phyloP scores from a whole-genome alignment of 2,329 filamentous ascomycete genomes.

The Pseudocercospora pini-densiflorae region DNA sequence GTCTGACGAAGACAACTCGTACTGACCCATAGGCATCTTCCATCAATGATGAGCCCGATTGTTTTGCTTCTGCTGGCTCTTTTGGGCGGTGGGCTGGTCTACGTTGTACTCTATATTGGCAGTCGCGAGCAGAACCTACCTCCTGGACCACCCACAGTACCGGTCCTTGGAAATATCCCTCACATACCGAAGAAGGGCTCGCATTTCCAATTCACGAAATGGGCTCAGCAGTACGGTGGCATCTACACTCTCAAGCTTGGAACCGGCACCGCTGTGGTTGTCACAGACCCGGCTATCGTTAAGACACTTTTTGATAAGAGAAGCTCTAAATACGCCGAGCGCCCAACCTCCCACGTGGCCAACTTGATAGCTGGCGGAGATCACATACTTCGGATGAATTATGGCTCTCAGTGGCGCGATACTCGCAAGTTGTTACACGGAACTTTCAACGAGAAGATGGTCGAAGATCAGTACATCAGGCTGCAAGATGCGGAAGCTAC shows the following conservation, averaged over 20 bases:
- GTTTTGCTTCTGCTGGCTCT: conserved; percentile 8
- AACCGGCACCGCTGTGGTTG: conserved; percentile 46
- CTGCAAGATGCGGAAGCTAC: conserved; percentile 54
- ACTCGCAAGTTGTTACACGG: conserved; percentile 55
- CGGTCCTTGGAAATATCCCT: conserved; percentile 49
- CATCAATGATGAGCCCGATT: background rate
- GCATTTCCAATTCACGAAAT: conserved; percentile 38
- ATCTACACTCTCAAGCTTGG: conserved; percentile 47
- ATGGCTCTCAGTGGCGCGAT: conserved; percentile 51
- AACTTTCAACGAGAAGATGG: conserved; percentile 47
- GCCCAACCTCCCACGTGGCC: conserved; percentile 46
- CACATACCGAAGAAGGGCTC: conserved; percentile 44
- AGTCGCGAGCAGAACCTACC: conserved; percentile 31
- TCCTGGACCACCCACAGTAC: conserved; percentile 47
- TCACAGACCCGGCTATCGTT: conserved; percentile 47
- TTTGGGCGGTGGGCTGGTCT: conserved; percentile 21
- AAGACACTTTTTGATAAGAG: conserved; percentile 54
- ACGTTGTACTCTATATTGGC: conserved; percentile 25
- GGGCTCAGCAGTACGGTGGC: conserved; percentile 37
- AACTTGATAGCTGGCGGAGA: conserved; percentile 53
- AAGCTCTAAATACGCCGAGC: conserved; percentile 48
- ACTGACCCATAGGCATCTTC: background rate
- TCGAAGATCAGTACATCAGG: conserved; percentile 49
- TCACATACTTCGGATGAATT: conserved; percentile 54
- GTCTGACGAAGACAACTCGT: no score